phyloP scores from a whole-genome alignment of 306 rosid species.

The Chamaecrista fasciculata region DNA sequence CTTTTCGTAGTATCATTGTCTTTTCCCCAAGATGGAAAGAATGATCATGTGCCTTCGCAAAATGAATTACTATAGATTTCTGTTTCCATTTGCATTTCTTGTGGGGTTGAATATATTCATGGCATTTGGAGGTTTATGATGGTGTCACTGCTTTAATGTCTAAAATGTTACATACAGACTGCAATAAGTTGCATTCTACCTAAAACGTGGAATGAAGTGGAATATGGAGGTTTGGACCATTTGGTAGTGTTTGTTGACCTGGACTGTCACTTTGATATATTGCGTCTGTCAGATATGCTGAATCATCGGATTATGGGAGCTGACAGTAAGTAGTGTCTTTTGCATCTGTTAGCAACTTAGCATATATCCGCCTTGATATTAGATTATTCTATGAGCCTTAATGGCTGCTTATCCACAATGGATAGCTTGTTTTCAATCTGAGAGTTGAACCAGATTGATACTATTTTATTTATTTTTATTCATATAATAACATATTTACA shows the following conservation, averaged over 20 bases:
- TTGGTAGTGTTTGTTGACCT: constrained; percentile 69
- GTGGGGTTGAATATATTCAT: not conserved
- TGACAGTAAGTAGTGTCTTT: constrained; percentile 34
- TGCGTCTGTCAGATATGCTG: constrained; percentile 56
- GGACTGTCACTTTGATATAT: constrained; percentile 70
- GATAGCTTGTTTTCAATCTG: not conserved
- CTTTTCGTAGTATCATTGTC: too few species aligned
- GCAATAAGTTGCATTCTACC: constrained; percentile 79
- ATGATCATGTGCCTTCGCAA: too few species aligned
- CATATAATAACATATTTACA: too few species aligned
- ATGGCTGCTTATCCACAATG: not conserved
- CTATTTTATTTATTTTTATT: not conserved
- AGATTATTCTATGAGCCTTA: not conserved
- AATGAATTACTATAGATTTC: not conserved
- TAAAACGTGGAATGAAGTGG: constrained; percentile 60
- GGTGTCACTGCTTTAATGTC: not conserved
- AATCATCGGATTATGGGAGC: constrained; percentile 52
- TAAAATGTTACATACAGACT: constrained; percentile 31
- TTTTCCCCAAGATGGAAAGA: too few species aligned
- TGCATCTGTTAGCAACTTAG: not conserved
- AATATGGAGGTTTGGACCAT: constrained; percentile 68
- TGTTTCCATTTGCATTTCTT: not conserved
- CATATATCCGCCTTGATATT: not conserved
- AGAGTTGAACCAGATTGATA: not conserved
- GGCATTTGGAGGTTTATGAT: not conserved